These are phyloP conservation scores for Aspergillus bridgeri DNA, from an alignment of 495 filamentous ascomycete genomes.

Conservation along the genomic window DNA sequence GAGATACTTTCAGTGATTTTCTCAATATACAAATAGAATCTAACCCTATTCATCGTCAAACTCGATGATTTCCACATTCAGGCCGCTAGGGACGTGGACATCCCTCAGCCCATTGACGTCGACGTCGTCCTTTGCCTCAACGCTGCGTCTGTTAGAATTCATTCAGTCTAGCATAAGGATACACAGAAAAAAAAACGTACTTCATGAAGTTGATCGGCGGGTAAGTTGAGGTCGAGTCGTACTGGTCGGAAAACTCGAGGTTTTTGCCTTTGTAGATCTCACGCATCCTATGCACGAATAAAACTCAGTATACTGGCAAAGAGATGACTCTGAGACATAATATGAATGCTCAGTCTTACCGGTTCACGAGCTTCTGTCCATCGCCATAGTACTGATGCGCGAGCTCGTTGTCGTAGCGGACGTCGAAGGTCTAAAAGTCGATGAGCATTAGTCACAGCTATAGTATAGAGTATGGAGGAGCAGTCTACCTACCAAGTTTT, in stretches of 20 bases:
- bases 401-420: constrained; percentile 21
- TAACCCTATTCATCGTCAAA: background rate
- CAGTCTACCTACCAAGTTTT: background rate
- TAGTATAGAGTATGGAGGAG: background rate
- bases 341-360: constrained; percentile 7
- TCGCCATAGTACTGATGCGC: constrained; percentile 22
- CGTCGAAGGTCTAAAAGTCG: constrained; percentile 17
- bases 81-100: constrained; percentile 15
- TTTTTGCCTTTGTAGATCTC: constrained; percentile 16
- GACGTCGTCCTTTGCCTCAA: constrained; percentile 14
- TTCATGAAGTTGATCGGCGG: constrained; percentile 23
- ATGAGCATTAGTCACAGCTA: background rate
- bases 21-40: background rate
- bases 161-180: background rate
- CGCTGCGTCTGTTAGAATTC: constrained; percentile 9
- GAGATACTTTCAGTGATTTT: too few relatives aligned
- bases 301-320: background rate
- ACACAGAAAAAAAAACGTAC: too few relatives aligned
- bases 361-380: constrained; percentile 13
- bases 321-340: too few relatives aligned
- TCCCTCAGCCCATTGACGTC: constrained; percentile 12
- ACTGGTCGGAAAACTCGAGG: constrained; percentile 17
- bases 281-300: constrained; percentile 8
- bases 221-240: constrained; percentile 16
- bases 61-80: constrained; percentile 21